Conservation (phyloP, 495 filamentous ascomycete species). For the Polyplosphaeria fusca region DNA sequence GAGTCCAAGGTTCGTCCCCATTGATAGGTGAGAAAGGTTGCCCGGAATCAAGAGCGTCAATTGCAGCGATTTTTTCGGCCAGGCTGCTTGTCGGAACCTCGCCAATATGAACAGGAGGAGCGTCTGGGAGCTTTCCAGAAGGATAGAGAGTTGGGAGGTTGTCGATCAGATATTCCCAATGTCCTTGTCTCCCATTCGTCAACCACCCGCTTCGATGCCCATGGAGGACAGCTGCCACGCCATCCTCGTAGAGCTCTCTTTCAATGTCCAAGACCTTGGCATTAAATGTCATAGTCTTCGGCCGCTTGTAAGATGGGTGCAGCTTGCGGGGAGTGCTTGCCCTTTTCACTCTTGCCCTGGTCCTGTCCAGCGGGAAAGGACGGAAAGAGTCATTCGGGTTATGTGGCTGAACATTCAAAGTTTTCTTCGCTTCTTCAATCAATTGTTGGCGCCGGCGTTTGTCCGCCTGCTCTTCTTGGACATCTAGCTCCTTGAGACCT, state of each 20-base stretch:
- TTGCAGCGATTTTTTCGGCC: slow-evolving; percentile 17
- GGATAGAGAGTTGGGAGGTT: slow-evolving; percentile 6
- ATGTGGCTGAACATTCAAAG: neutral
- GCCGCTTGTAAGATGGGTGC: neutral
- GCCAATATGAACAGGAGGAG: slow-evolving; percentile 10
- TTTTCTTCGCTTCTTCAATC: neutral
- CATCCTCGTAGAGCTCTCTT: slow-evolving; percentile 15
- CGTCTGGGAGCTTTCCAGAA: slow-evolving; percentile 9
- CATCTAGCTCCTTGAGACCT: neutral
- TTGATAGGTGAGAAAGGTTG: slow-evolving; percentile 8
- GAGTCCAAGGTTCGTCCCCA: slow-evolving; percentile 25
- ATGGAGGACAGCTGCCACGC: neutral
- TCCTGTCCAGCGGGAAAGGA: neutral
- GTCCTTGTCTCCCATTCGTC: neutral
- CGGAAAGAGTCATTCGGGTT: neutral
- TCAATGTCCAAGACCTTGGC: slow-evolving; percentile 15
- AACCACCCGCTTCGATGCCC: slow-evolving; percentile 13
- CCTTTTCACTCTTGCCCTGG: slow-evolving; percentile 10
- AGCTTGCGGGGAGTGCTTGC: slow-evolving; percentile 6
- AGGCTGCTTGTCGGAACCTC: slow-evolving; percentile 1
- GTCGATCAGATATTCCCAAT: slow-evolving; percentile 9
- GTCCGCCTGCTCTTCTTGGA: neutral
- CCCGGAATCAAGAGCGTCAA: slow-evolving; percentile 1
- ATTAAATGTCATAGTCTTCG: slow-evolving; percentile 6
- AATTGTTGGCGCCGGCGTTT: neutral